Base-by-base conservation (phyloP, 2,329 filamentous ascomycete species). In the Camillea tinctor region DNA sequence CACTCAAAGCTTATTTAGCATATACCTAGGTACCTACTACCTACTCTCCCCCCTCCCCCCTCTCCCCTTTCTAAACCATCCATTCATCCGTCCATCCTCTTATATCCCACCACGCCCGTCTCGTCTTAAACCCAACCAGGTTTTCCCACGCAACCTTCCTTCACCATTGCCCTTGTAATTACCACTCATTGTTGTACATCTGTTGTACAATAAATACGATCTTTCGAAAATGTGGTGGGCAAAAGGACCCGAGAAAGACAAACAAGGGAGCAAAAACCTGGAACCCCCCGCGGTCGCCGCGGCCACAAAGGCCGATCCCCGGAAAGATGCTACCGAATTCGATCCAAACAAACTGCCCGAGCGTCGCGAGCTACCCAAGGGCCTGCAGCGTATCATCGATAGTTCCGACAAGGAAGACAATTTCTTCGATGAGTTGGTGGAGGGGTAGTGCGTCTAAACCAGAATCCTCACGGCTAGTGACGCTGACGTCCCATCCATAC, bases 351-450 rank as follows among this genome's bases (percentile, higher is more conserved):
- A 79, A 68, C 80, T 84, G 17, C 81, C 82, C 1, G 69, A 76
- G 4, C 72, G 74, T 36, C 77, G 81, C 64, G 81, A 84, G 73
- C 80, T 88, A 13, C 83, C 85, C 1, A 75, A 76, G 53, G 75
- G 72, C n/a, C 72, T 88, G 54, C 85, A 88, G 68, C 82, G 78
- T 53, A 81, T 88, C 40, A 73, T 88, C 22, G 84, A 88, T 64
- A 80, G 81, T 66, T 74, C 79, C 2, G 84, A 87, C 59, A 79
- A 79, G 52, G 82, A 96, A 9, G 90, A 92, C 30, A 88, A 86
- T 68, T 87, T 92, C 69, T 91, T 91, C 75, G 90, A 93, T 60
- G 85, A 91, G 61, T 75, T 96, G 44, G 88, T 90, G 64, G 88
- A 93, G 60, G 90, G 92, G 76, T 88, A 89, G 91, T 93, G 84